Percentiles rank a stretch among this genome's conserved stretches.
phyloP scores from a whole-genome alignment of 2,329 filamentous ascomycete species.

The Monosporascus sp. region DNA sequence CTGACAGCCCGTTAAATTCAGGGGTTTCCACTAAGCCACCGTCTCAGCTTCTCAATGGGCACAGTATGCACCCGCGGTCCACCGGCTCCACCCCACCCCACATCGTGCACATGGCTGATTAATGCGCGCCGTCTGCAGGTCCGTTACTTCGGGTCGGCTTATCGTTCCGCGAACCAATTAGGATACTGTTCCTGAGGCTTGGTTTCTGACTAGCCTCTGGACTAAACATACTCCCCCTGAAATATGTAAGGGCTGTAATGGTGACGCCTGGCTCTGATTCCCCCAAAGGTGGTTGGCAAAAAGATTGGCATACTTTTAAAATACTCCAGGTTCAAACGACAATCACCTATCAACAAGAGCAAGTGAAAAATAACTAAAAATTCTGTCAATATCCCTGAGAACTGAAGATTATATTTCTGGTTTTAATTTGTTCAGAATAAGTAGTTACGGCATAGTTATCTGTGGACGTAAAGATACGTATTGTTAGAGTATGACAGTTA shows the following conservation, averaged over 20 bases:
- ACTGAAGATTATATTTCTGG: too few relatives aligned
- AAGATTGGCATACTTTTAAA: too few relatives aligned
- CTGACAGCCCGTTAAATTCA: background rate
- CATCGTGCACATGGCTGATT: conserved; percentile 3
- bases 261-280: too few relatives aligned
- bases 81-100: background rate
- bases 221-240: conserved; percentile 7
- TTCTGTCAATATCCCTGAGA: too few relatives aligned
- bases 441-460: too few relatives aligned
- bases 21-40: background rate
- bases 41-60: background rate
- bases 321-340: too few relatives aligned
- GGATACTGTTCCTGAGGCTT: conserved; percentile 24
- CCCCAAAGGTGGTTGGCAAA: too few relatives aligned
- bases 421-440: too few relatives aligned
- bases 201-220: conserved; percentile 8
- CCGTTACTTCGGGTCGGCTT: conserved; percentile 13
- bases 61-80: background rate
- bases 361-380: too few relatives aligned
- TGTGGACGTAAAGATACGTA: too few relatives aligned
- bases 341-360: too few relatives aligned
- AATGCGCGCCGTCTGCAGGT: conserved; percentile 7
- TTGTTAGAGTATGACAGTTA: too few relatives aligned
- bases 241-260: conserved; percentile 6
- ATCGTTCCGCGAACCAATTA: conserved; percentile 23